These are phyloP conservation scores for Calendula officinalis DNA, from an alignment of 129 eudicot species.

Conservation along the genomic window DNA sequence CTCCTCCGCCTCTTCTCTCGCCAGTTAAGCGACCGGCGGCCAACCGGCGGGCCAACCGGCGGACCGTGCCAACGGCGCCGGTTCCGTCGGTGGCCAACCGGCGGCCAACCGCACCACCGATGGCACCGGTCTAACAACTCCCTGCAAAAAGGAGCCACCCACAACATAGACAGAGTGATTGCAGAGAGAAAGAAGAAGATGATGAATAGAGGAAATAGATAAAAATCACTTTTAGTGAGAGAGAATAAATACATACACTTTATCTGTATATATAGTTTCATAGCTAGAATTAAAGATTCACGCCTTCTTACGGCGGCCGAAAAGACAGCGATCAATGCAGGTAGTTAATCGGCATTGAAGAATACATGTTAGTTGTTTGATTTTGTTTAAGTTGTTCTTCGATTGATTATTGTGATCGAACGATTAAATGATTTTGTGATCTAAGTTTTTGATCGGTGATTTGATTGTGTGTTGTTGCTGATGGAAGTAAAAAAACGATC, in stretches of 20 bases:
- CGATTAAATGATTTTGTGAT: slow-evolving; percentile 2
- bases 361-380: neutral
- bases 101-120: too few relatives aligned
- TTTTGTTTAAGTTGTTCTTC: slow-evolving; percentile 10
- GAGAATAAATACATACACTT: slow-evolving; percentile 22
- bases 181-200: slow-evolving; percentile 13
- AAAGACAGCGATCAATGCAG: slow-evolving; percentile 49
- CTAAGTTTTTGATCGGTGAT: slow-evolving; percentile 2
- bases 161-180: slow-evolving; percentile 27
- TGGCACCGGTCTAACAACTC: too few relatives aligned
- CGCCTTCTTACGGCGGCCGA: slow-evolving; percentile 18
- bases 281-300: slow-evolving; percentile 11
- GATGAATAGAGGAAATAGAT: slow-evolving; percentile 2
- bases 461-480: slow-evolving; percentile 11
- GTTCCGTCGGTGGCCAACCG: too few relatives aligned
- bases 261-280: slow-evolving; percentile 18
- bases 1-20: too few relatives aligned
- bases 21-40: too few relatives aligned
- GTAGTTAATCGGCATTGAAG: slow-evolving; percentile 26
- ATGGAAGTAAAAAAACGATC: neutral
- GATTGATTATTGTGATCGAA: slow-evolving; percentile 1
- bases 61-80: too few relatives aligned
- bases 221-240: slow-evolving; percentile 25
- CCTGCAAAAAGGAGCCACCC: slow-evolving; percentile 55
- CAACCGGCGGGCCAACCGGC: too few relatives aligned